Evolutionary conservation across 1,139 yeast genomes (phyloP), one percentile per base, ranked within the genome.

Genomic region (Zygosaccharomyces pseudobailii): DNA sequence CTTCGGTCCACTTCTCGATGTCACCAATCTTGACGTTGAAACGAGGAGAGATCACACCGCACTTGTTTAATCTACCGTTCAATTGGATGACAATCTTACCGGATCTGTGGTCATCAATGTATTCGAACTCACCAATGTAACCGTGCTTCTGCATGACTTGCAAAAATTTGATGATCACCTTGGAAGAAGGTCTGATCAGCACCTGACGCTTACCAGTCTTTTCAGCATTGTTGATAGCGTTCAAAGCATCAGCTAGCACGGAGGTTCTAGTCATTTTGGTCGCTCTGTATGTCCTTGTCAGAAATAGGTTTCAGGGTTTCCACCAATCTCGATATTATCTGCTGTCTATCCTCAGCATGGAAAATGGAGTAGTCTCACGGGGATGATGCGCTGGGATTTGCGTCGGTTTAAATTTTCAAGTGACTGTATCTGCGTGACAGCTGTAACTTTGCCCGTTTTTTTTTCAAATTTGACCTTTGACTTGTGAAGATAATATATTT

Each of bases 171-270:
- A 92, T 80, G 75, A 92, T 89, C 66, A 92, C 98, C 83, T 92
- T 92, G 71, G 98, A 92, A 48, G 97, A 90, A 62, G 98, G 98
- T 84, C 98, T 88, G 74, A 92, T 82, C 74, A 92, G 78, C 65
- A 92, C 98, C 82, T 92, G 98, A 79, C 98, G 87, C 81, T 92
- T 92, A 76, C 98, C 98, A 73, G 97, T 84, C 79, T 90, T 92
- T 80, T 92, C 98, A 75, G 98, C 98, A 75, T 92, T 92, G 92
- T 90, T 89, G 74, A 92, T 92, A 68, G 96, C 84, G 75, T 92
- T 92, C 73, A 92, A 87, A 72, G 98, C 98, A 79, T 92, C 98
- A 70, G 97, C 97, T 76, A 92, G 87, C 73, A 87, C 98, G 66
- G 98, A 92, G 67, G 97, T 80, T 81, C 97, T 90, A 73, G 97